Evolutionary conservation across 2,329 filamentous ascomycete genomes (phyloP), one percentile per base, ranked within the genome.

Genomic region (Colletotrichum gloeosporioides): DNA sequence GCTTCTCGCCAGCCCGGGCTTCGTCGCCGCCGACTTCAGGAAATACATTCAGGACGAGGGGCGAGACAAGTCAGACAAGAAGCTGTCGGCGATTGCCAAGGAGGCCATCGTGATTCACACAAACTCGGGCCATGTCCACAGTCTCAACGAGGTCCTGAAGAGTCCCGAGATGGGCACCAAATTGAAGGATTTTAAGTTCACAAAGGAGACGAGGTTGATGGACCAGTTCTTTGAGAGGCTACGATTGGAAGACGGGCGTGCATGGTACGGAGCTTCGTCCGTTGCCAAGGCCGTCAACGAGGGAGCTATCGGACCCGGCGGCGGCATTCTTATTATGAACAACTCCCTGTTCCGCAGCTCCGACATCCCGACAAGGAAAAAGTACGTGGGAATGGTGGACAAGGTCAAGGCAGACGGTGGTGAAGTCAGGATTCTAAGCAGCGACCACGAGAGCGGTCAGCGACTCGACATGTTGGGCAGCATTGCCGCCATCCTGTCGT

Each of bases 371-470:
- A 93, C 92, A 75, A 89, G 97, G 79, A 95, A 93, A 82, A 91
- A 93, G 78, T 99, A 96, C 89, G 96, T 99, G 1, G 88, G 87
- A 10, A 88, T 99, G 62, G 96, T 99, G 5, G 96, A 99, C 83
- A 93, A 93, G 77, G 96, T 99, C n/a, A 92, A 93, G 78, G 93
- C 93, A 4, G 93, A 95, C 78, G 97, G 96, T 7, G 97, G 96
- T 2, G 96, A 98, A 79, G 95, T 95, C 1, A 89, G 95, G 70
- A 92, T 99, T n/a, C 86, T 99, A 32, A 99, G 96, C 84, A 96
- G 95, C 80, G 94, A 98, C 81, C 96, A 99, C 84, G 96, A 98
- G 87, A 98, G 96, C 83, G 97, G 97, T 1, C 94, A 94, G 86
- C 89, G 96, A 76, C 86, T 99, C 16, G 95, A 96, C 79, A 94